phyloP scores from a whole-genome alignment of 176 grass and related monocot genomes.

The Zoysia pacifica region DNA sequence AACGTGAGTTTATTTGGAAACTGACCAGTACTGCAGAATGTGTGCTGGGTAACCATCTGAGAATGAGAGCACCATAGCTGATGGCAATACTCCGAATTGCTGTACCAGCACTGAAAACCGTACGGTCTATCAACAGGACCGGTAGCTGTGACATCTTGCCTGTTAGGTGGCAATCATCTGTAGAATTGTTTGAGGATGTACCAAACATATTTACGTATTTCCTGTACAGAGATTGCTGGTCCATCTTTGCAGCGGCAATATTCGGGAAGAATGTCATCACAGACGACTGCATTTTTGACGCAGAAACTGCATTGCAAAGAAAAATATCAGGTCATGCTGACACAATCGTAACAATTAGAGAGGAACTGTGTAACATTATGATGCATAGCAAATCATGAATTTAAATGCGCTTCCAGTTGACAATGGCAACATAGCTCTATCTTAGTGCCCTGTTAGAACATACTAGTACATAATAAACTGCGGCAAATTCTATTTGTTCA shows the following conservation, averaged over 20 bases:
- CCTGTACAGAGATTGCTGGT: conserved; percentile 41
- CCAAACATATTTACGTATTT: conserved; percentile 27
- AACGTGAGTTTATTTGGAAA: neutral
- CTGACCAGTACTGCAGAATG: conserved; percentile 40
- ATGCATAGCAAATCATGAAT: neutral
- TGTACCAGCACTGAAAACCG: conserved; percentile 30
- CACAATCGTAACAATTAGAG: neutral
- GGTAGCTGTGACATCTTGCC: conserved; percentile 22
- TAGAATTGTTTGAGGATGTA: conserved; percentile 26
- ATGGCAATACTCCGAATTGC: conserved; percentile 21
- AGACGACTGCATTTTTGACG: conserved; percentile 33
- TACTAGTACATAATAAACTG: neutral
- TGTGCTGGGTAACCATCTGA: conserved; percentile 41
- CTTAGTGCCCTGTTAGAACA: neutral
- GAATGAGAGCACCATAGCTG: conserved; percentile 38
- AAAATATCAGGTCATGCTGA: neutral
- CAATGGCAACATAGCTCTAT: neutral
- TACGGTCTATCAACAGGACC: conserved; percentile 21
- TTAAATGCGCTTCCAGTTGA: neutral
- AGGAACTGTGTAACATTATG: neutral
- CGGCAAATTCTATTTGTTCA: neutral
- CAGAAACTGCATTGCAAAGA: conserved; percentile 6
- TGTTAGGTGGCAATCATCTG: neutral
- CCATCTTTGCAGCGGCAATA: conserved; percentile 18
- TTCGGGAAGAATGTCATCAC: conserved; percentile 30